Evolutionary conservation across 192 early-diverging fungal genomes (phyloP).

Genomic region (Entophlyctis helioformis): DNA sequence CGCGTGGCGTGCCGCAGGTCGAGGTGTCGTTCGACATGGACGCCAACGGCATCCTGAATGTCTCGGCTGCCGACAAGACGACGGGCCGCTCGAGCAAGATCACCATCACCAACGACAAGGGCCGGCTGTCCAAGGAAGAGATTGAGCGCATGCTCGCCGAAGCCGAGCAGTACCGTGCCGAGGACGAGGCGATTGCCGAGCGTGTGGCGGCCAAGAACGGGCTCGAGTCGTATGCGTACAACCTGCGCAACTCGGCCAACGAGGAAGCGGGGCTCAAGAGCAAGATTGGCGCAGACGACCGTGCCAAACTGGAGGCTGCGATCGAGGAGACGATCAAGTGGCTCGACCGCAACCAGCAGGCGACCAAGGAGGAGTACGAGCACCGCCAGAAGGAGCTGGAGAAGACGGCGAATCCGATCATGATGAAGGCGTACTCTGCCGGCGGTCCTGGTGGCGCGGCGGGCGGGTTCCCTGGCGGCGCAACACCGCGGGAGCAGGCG

Average conservation of each 20-base stretch:
- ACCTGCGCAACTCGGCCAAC: slow-evolving; percentile 67
- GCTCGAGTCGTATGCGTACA: slow-evolving; percentile 84
- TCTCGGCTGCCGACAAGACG: slow-evolving; percentile 82
- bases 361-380: slow-evolving; percentile 86
- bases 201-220: slow-evolving; percentile 72
- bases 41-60: slow-evolving; percentile 86
- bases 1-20: slow-evolving; percentile 85
- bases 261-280: too few species aligned
- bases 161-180: slow-evolving; percentile 81
- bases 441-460: slow-evolving; percentile 43
- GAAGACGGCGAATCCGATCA: slow-evolving; percentile 80
- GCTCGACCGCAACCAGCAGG: slow-evolving; percentile 77
- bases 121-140: slow-evolving; percentile 78
- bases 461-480: slow-evolving; percentile 30
- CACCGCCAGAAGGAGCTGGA: slow-evolving; percentile 79
- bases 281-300: too few species aligned
- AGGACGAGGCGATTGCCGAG: slow-evolving; percentile 79
- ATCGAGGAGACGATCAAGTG: slow-evolving; percentile 78
- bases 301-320: slow-evolving; percentile 52
- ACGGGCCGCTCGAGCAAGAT: slow-evolving; percentile 84
- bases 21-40: slow-evolving; percentile 90
- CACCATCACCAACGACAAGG: slow-evolving; percentile 91
- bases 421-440: slow-evolving; percentile 71
- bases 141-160: slow-evolving; percentile 89
- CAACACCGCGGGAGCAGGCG: slow-evolving; percentile 40